Evolutionary conservation across 2,329 filamentous ascomycete species (phyloP).

Genomic region (Magnaporthiopsis incrustans): DNA sequence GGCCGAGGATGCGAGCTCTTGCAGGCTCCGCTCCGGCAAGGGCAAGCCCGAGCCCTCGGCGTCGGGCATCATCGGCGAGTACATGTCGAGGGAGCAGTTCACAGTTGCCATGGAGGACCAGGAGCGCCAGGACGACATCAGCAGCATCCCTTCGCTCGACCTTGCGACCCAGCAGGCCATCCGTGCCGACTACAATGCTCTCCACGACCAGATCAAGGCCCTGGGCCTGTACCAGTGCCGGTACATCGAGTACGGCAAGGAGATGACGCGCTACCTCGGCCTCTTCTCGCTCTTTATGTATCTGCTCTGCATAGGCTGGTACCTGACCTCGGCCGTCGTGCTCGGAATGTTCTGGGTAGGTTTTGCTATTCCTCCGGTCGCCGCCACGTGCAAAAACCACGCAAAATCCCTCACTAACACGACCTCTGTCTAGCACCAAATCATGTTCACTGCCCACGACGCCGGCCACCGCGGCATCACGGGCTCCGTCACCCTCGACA

Average conservation of each 20-base stretch:
- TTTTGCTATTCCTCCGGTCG: constrained; percentile 22
- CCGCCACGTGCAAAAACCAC: too few species aligned
- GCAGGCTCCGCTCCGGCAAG: neutral
- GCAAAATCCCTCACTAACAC: constrained; percentile 8
- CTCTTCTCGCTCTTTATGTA: constrained; percentile 42
- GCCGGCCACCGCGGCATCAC: constrained; percentile 58
- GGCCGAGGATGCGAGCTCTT: neutral
- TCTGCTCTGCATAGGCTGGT: constrained; percentile 42
- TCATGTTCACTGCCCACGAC: constrained; percentile 62
- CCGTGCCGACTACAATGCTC: constrained; percentile 41
- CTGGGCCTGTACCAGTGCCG: constrained; percentile 51
- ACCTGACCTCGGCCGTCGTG: constrained; percentile 46
- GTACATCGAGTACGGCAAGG: constrained; percentile 50
- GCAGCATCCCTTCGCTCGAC: constrained; percentile 45
- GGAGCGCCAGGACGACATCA: constrained; percentile 25
- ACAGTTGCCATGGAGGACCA: constrained; percentile 15
- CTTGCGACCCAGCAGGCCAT: constrained; percentile 46
- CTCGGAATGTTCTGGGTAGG: constrained; percentile 51
- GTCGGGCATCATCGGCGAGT: neutral
- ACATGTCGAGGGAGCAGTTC: neutral
- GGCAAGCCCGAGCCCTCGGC: neutral
- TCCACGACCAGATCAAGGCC: constrained; percentile 47
- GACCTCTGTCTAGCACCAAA: constrained; percentile 41
- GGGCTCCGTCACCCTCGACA: constrained; percentile 48
- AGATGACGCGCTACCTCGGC: constrained; percentile 43